Conservation (phyloP, 2,329 filamentous ascomycete genomes). For the Magnaporthiopsis poae region DNA sequence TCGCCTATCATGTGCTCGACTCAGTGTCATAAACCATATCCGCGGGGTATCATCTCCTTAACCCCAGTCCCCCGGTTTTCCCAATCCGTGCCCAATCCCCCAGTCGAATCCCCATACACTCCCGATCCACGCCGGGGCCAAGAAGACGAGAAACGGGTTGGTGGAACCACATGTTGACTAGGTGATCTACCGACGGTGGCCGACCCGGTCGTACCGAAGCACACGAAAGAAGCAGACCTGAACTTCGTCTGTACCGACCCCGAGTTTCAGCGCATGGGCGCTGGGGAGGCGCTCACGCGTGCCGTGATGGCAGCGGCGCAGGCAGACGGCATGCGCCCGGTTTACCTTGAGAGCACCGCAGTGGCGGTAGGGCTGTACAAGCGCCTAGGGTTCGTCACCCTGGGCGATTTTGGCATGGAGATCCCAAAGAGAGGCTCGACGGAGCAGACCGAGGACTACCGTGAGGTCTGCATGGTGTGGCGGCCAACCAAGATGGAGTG, state of each 20-base stretch:
- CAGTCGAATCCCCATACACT: not conserved
- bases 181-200: not conserved
- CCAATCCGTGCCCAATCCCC: not conserved
- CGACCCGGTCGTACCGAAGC: constrained; percentile 4
- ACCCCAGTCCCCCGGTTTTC: not conserved
- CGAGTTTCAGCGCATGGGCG: constrained; percentile 24
- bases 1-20: not conserved
- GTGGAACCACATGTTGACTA: not conserved
- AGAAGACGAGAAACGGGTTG: not conserved
- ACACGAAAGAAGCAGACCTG: constrained; percentile 19
- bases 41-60: not conserved
- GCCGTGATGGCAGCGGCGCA: constrained; percentile 24
- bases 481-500: constrained; percentile 7
- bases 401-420: constrained; percentile 25
- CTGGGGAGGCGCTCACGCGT: constrained; percentile 24
- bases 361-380: constrained; percentile 29
- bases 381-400: constrained; percentile 25
- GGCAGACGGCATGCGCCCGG: constrained; percentile 20
- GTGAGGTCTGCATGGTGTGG: constrained; percentile 24
- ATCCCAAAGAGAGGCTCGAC: constrained; percentile 19
- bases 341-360: constrained; percentile 30
- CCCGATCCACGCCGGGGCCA: not conserved
- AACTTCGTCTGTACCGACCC: constrained; percentile 31
- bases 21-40: not conserved
- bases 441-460: constrained; percentile 18